Evolutionary conservation across 75 land plant genomes (phyloP).

Genomic region (Sequoia sempervirens): DNA sequence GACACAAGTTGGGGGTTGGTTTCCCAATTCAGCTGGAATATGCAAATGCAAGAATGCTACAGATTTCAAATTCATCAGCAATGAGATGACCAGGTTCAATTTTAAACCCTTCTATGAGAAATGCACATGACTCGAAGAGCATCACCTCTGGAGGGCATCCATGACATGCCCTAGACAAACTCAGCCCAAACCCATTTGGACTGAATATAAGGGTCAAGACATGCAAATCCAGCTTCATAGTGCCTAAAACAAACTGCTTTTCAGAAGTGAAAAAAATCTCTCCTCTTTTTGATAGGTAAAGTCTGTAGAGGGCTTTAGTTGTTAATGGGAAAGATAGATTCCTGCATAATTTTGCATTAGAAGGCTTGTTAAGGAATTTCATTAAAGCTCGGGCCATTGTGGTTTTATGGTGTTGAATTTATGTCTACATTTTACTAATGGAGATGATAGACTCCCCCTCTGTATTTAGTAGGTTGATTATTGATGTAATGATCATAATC

Average conservation of each 20-base stretch:
- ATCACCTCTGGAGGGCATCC: too few relatives aligned
- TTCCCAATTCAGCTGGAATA: too few relatives aligned
- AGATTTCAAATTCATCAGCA: too few relatives aligned
- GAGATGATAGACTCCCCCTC: not conserved
- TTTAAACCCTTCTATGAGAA: too few relatives aligned
- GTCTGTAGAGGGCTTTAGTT: not conserved
- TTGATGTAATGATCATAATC: not conserved
- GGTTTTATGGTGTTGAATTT: not conserved
- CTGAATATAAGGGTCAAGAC: too few relatives aligned
- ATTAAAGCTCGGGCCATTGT: not conserved
- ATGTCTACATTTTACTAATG: not conserved
- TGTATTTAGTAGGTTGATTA: not conserved
- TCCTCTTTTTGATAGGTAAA: not conserved
- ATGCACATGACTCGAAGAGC: too few relatives aligned
- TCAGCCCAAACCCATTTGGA: too few relatives aligned
- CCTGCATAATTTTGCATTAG: not conserved
- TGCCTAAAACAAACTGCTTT: not conserved
- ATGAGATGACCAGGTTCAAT: too few relatives aligned
- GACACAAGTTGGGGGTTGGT: too few relatives aligned
- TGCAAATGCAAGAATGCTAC: too few relatives aligned
- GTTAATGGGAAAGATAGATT: not conserved
- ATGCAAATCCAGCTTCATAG: too few relatives aligned
- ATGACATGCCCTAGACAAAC: too few relatives aligned
- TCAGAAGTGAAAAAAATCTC: not conserved
- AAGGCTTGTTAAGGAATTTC: not conserved